Evolutionary conservation across 2,329 filamentous ascomycete species (phyloP), one percentile per base, ranked within the genome.

Genomic region (Sclerotiophoma versabilis): DNA sequence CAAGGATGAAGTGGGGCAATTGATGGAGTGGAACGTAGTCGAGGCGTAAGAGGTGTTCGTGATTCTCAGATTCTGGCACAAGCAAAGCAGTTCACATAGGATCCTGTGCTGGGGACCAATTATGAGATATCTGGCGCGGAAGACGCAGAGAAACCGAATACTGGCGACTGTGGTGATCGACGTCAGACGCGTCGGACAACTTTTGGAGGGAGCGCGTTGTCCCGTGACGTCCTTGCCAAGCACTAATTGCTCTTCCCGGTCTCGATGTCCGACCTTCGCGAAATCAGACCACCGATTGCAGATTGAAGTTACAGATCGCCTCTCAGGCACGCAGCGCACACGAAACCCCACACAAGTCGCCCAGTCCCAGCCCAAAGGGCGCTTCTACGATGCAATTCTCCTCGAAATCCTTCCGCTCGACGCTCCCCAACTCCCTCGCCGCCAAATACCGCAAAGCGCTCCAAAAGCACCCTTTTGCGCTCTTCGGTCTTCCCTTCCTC

Each of bases 401-500:
- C 33, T 76, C 88, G 26, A 69, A 69, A 27, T 82, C 86, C 55
- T 84, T 91, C 58, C 78, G 84, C 59, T 54, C 70, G 23, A 86
- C 86, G 73, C 66, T 73, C 22, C 68, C 72, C 32, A 87, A 87
- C 75, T 85, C 84, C 10, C 78, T 96, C 64, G 91, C 90, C 44
- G 84, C 88, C 53, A 82, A 82, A 58, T 99, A 99, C 80, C 90
- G 95, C 53, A 80, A 84, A 26, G 76, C 85, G 55, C 85, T 99
- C 64, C 82, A 85, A 54, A 88, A 84, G 69, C 92, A 90, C 67
- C 96, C 95, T 1, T 99, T 99, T 75, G 80, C 92, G 23, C 85
- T 96, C 59, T 99, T 99, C 73, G 96, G 96, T 2, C 83, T 99
- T 4, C 96, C 95, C 0, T 99, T 99, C 76, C 84, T 99, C 63